Conservation (phyloP, 768 basidiomycete genomes). For the Termitomyces sp. region DNA sequence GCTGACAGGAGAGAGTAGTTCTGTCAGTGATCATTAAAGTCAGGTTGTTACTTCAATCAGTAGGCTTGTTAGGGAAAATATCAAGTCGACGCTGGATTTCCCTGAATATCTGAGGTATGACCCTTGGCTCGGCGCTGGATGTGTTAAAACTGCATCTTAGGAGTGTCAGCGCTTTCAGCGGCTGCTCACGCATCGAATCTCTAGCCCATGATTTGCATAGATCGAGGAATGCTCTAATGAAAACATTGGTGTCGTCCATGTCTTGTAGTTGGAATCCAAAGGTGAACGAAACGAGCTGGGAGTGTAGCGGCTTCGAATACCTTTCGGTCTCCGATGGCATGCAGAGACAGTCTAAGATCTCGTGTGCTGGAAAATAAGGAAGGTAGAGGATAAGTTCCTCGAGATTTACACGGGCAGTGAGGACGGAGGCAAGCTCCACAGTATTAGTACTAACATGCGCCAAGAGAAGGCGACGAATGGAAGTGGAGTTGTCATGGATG, state of each 20-base stretch:
- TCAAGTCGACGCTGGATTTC: background rate
- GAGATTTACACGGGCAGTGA: background rate
- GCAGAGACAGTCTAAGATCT: background rate
- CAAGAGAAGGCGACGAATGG: background rate
- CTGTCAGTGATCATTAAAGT: too few species aligned
- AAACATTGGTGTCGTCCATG: background rate
- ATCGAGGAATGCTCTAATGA: background rate
- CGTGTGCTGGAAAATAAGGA: background rate
- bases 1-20: too few species aligned
- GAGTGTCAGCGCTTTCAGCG: background rate
- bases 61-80: too few species aligned
- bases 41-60: too few species aligned
- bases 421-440: background rate
- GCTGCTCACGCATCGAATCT: background rate
- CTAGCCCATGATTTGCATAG: background rate
- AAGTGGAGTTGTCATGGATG: background rate
- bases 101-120: background rate
- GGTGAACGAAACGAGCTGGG: background rate
- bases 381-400: background rate
- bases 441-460: background rate
- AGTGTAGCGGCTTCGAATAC: background rate
- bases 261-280: background rate
- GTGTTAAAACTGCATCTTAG: background rate
- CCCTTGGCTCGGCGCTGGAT: background rate
- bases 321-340: background rate